These are phyloP conservation scores for Areca catechu DNA, from an alignment of 176 grass and related monocot genomes.

Conservation along the genomic window DNA sequence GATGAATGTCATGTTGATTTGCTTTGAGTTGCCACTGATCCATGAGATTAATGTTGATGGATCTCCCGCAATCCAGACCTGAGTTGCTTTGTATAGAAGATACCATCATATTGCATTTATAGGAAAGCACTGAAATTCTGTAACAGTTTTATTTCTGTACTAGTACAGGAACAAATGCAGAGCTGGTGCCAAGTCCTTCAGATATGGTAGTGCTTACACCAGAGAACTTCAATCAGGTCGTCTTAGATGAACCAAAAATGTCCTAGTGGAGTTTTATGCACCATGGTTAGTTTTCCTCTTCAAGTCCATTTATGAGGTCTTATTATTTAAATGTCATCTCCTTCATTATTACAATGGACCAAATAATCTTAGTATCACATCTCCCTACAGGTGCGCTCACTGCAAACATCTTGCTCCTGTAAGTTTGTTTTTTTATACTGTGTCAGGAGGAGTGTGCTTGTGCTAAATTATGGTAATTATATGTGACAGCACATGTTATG, in stretches of 20 bases:
- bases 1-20: too few relatives aligned
- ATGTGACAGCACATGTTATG: background rate
- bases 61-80: too few relatives aligned
- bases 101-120: too few relatives aligned
- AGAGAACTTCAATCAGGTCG: constrained; percentile 67
- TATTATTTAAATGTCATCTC: too few relatives aligned
- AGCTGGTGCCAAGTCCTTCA: constrained; percentile 66
- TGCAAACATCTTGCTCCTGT: constrained; percentile 98
- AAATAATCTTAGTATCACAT: constrained; percentile 13
- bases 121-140: background rate
- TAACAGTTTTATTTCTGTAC: constrained; percentile 4
- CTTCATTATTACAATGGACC: too few relatives aligned
- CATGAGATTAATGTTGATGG: too few relatives aligned
- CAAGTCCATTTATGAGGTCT: too few relatives aligned
- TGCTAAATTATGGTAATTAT: too few relatives aligned
- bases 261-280: constrained; percentile 99
- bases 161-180: constrained; percentile 75
- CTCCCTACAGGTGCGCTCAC: constrained; percentile 73
- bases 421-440: constrained; percentile 23
- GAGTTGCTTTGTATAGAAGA: too few relatives aligned
- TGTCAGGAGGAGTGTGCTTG: too few relatives aligned
- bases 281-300: constrained; percentile 60
- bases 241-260: constrained; percentile 95
- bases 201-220: constrained; percentile 56
- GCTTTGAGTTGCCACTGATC: too few relatives aligned